Evolutionary conservation across 768 basidiomycete species (phyloP).

Genomic region (Roridomyces roridus): DNA sequence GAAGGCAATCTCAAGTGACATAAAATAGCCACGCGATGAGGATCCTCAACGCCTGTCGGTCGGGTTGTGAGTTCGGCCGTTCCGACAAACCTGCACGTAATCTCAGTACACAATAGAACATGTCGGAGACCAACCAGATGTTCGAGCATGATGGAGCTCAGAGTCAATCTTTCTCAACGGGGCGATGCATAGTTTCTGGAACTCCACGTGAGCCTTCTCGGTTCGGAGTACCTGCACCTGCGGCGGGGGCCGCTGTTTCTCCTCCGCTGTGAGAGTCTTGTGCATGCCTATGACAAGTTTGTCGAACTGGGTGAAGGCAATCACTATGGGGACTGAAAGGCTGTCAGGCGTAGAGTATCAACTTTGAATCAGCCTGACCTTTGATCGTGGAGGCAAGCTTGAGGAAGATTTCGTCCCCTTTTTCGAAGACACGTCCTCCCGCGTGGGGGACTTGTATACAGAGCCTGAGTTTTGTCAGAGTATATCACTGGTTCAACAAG

Average conservation of each 20-base stretch:
- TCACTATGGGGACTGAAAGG: background rate
- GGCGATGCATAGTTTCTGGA: background rate
- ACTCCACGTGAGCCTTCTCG: background rate
- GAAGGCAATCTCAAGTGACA: no score
- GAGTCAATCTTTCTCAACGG: background rate
- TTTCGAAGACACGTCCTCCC: background rate
- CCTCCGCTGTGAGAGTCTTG: background rate
- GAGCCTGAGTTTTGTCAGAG: background rate
- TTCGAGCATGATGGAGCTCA: background rate
- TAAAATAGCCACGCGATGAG: no score
- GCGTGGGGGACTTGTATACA: conserved; percentile 11
- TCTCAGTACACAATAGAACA: background rate
- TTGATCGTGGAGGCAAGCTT: background rate
- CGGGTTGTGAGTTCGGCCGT: background rate
- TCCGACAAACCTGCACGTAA: background rate
- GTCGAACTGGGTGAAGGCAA: conserved; percentile 12
- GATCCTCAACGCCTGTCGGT: background rate
- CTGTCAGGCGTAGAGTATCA: background rate
- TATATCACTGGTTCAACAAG: background rate
- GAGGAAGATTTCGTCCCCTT: background rate
- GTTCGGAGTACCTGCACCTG: background rate
- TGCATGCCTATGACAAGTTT: background rate
- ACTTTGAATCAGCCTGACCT: background rate
- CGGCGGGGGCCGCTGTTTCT: background rate
- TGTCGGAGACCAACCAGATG: background rate